Evolutionary conservation across 345 rosid genomes (phyloP), one percentile per base, ranked within the genome.

Genomic region (Triadica sebifera): DNA sequence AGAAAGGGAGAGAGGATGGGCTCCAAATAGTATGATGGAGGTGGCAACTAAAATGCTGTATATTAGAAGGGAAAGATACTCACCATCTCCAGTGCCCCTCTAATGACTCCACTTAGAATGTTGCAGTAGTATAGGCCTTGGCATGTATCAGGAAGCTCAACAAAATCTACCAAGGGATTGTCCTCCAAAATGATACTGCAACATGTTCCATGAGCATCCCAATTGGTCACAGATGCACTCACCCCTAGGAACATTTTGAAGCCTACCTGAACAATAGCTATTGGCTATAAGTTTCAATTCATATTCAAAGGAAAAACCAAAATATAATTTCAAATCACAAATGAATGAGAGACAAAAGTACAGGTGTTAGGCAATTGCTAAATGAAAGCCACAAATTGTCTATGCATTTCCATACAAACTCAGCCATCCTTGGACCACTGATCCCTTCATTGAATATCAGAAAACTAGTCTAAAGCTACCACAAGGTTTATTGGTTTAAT

Each of bases 231-330:
- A 43, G 97, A 86, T 47, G 98, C 97, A 70, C 90, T 81, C 63
- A 94, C 89, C 24, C 98, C 98, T 38, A 94, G 81, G 77, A 94
- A 94, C 98, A 94, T 94, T 87, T 94, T 94, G 84, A 92, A 91
- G 7, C 98, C 97, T 73, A 92, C 95, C 95, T 92, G 86, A 24
- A 70, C 5, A 38, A 47, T 63, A 77, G 64, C 12, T 59, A n/a
- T 72, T 78, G 57, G 76, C 58, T 11, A 41, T 22, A 77, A 52
- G 52, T 49, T 59, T 24, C 60, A 45, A 16, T 38, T 55, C 63
- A 49, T 58, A 45, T 37, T 45, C 43, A 64, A 58, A 69, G 8
- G 25, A 1, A 37, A 34, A 65, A 22, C 12, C 11, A 34, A 19
- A 52, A 34, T 29, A 29, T 29, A 29, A 29, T 29, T 1, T 39